A percentile compares a stretch with the other conserved stretches of the same genome.
These are phyloP conservation scores for Vaccinium myrtillus DNA, from an alignment of 148 eudicot species.

Conservation along the genomic window DNA sequence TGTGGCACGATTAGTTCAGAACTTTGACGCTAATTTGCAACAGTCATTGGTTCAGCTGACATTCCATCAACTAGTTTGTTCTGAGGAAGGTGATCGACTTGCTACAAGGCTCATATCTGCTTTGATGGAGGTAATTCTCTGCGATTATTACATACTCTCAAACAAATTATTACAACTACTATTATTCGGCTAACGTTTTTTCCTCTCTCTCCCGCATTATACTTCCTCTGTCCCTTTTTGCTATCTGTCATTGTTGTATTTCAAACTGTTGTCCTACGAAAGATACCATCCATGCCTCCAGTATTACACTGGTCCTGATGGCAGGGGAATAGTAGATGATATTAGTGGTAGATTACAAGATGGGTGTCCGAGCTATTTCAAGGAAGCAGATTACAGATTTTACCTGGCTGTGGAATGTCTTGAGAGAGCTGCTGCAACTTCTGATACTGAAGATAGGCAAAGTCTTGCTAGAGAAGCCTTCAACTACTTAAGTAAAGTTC, in stretches of 20 bases:
- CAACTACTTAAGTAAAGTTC: slow-evolving; percentile 72
- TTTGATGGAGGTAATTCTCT: slow-evolving; percentile 79
- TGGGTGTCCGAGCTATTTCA: slow-evolving; percentile 93
- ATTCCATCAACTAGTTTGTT: slow-evolving; percentile 87
- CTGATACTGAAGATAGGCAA: slow-evolving; percentile 70
- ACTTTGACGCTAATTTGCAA: slow-evolving; percentile 56
- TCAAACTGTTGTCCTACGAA: slow-evolving; percentile 18
- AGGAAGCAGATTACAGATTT: slow-evolving; percentile 96
- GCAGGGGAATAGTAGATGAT: slow-evolving; percentile 96
- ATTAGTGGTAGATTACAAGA: slow-evolving; percentile 79
- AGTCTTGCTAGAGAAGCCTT: slow-evolving; percentile 90
- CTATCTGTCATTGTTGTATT: neutral
- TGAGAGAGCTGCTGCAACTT: slow-evolving; percentile 88
- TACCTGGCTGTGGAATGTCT: slow-evolving; percentile 96
- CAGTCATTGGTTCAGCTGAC: slow-evolving; percentile 67
- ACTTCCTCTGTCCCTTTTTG: neutral
- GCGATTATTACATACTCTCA: neutral
- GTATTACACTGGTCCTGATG: slow-evolving; percentile 96
- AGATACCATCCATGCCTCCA: slow-evolving; percentile 33
- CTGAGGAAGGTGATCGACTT: slow-evolving; percentile 87
- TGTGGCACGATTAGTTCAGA: slow-evolving; percentile 71
- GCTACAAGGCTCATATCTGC: slow-evolving; percentile 91
- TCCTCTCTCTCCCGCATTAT: neutral
- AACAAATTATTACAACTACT: neutral
- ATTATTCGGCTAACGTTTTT: neutral